Evolutionary conservation across 2,329 filamentous ascomycete species (phyloP).

Genomic region (Gaeumannomyces tritici): DNA sequence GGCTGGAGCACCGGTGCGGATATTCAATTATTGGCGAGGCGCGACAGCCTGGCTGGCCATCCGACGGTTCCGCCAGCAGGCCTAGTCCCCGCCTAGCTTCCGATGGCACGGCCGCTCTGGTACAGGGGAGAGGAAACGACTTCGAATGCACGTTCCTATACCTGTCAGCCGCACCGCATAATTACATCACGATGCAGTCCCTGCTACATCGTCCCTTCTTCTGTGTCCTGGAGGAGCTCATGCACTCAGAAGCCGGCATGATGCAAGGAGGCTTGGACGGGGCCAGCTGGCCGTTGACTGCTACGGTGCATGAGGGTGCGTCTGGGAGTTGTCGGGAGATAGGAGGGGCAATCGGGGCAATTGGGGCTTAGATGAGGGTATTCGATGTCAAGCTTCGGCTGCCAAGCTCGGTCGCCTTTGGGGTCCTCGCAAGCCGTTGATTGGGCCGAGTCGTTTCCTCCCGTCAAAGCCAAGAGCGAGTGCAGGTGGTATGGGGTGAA

Average conservation of each 20-base stretch:
- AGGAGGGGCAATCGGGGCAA: not conserved
- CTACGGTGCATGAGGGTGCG: not conserved
- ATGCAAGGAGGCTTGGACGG: not conserved
- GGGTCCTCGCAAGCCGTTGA: not conserved
- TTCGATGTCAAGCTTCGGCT: not conserved
- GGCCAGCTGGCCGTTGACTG: not conserved
- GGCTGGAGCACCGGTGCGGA: not conserved
- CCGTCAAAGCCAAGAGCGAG: not conserved
- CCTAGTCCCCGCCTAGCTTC: not conserved
- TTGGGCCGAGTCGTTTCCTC: not conserved
- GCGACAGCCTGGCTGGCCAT: not conserved
- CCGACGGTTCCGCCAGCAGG: not conserved
- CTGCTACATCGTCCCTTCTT: not conserved
- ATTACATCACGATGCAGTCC: not conserved
- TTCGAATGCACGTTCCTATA: not conserved
- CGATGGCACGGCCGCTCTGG: not conserved
- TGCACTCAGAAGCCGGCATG: not conserved
- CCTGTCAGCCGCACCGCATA: not conserved
- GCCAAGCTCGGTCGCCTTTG: not conserved
- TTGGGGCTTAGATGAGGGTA: not conserved
- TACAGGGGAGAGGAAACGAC: not conserved
- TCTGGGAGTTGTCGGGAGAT: not conserved
- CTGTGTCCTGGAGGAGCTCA: not conserved
- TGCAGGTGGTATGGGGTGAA: not conserved
- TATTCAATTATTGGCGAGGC: not conserved